Evolutionary conservation across 345 rosid species (phyloP).

Genomic region (Theobroma cacao): DNA sequence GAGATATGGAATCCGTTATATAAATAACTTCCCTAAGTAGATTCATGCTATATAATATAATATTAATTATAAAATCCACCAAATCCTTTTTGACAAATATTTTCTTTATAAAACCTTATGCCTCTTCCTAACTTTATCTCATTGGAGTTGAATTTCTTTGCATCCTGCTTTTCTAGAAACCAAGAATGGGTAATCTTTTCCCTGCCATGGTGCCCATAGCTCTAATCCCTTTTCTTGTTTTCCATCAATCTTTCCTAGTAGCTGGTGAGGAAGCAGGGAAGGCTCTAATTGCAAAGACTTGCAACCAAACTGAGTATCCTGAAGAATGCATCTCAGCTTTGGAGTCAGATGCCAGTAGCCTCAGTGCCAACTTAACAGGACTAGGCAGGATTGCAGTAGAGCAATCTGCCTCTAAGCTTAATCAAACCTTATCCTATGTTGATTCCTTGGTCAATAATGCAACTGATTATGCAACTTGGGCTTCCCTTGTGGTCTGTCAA

Average conservation of each 20-base stretch:
- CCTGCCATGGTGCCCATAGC: not conserved
- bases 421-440: not conserved
- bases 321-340: constrained; percentile 10
- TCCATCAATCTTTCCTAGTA: not conserved
- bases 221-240: not conserved
- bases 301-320: not conserved
- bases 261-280: not conserved
- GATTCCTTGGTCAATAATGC: no score
- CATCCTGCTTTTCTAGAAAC: no score
- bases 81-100: not conserved
- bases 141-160: no score
- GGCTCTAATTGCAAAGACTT: not conserved
- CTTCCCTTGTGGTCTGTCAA: not conserved
- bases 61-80: not conserved
- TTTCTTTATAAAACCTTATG: not conserved
- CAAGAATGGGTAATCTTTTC: not conserved
- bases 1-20: not conserved
- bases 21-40: not conserved
- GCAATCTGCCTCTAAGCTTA: not conserved
- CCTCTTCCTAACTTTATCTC: no score
- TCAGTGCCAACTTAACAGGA: not conserved
- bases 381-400: not conserved
- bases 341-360: not conserved
- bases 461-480: no score
- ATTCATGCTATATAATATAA: not conserved